Conservation (phyloP, 2,329 filamentous ascomycete species). For the Pseudogymnoascus sp. region DNA sequence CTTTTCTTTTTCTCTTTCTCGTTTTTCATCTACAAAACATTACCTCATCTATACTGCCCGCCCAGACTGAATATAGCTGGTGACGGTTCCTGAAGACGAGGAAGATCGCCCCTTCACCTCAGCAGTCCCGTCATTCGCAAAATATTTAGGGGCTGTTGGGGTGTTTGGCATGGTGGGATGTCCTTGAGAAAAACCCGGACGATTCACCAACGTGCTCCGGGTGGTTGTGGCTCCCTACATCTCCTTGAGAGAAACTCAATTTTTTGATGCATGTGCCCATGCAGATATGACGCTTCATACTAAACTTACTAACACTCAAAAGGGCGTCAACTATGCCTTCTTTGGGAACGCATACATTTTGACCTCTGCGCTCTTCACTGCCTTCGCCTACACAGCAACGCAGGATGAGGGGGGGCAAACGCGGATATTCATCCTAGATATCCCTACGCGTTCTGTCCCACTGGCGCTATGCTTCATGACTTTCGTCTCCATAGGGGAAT, state of each 20-base stretch:
- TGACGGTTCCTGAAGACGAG: constrained; percentile 52
- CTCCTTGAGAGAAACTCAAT: constrained; percentile 13
- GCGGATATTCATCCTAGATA: constrained; percentile 73
- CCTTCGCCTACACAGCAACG: constrained; percentile 73
- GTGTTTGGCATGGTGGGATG: constrained; percentile 50
- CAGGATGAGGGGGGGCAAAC: constrained; percentile 77
- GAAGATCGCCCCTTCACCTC: constrained; percentile 51
- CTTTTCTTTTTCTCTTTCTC: constrained; percentile 19
- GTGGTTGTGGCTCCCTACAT: constrained; percentile 34
- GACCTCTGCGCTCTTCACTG: constrained; percentile 62
- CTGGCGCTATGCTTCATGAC: constrained; percentile 71
- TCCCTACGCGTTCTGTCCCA: constrained; percentile 76
- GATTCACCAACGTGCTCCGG: constrained; percentile 29
- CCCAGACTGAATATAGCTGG: constrained; percentile 46
- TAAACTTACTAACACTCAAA: constrained; percentile 26
- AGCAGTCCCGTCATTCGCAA: constrained; percentile 46
- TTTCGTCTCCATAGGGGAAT: constrained; percentile 55
- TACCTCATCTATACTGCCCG: constrained; percentile 50
- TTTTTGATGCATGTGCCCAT: neutral
- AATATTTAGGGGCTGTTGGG: constrained; percentile 42
- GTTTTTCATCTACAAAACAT: constrained; percentile 37
- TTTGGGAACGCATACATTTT: constrained; percentile 45
- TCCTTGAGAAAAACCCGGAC: constrained; percentile 44
- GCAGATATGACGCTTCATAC: neutral
- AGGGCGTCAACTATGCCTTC: constrained; percentile 47